A percentile compares a stretch with the other conserved stretches of the same genome.
These are phyloP conservation scores for Hortiboletus flavorubellus DNA, from an alignment of 768 basidiomycete species.

Conservation along the genomic window DNA sequence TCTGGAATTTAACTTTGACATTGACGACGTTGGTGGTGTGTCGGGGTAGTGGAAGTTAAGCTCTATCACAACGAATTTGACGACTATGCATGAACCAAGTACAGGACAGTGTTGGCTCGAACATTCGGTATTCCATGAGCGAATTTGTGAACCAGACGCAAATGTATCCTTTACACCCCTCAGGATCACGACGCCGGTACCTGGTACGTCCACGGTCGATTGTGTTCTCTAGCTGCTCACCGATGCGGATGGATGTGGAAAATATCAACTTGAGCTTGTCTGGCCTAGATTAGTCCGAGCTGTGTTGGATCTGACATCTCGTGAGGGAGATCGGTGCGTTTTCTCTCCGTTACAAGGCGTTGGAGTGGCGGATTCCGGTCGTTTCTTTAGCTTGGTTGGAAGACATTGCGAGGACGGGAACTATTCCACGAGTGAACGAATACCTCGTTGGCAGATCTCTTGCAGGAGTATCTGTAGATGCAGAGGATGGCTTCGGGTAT, in stretches of 20 bases:
- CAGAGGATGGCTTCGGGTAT: slow-evolving; percentile 25
- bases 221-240: background rate
- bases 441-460: slow-evolving; percentile 32
- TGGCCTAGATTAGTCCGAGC: slow-evolving; percentile 68
- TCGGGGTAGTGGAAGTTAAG: slow-evolving; percentile 62
- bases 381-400: slow-evolving; percentile 69
- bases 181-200: slow-evolving; percentile 51
- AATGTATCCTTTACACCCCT: slow-evolving; percentile 73
- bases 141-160: slow-evolving; percentile 63
- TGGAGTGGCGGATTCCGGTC: slow-evolving; percentile 76
- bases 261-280: slow-evolving; percentile 64
- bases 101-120: slow-evolving; percentile 92
- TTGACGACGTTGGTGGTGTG: background rate
- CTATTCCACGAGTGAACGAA: slow-evolving; percentile 36
- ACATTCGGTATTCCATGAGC: slow-evolving; percentile 72
- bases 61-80: slow-evolving; percentile 59
- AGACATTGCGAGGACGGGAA: slow-evolving; percentile 51
- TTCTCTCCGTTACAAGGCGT: slow-evolving; percentile 48
- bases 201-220: slow-evolving; percentile 37
- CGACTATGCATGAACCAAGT: slow-evolving; percentile 44
- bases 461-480: slow-evolving; percentile 40
- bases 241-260: slow-evolving; percentile 46
- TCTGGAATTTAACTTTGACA: background rate
- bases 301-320: slow-evolving; percentile 50
- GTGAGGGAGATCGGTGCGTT: slow-evolving; percentile 22